Evolutionary conservation across 345 rosid genomes (phyloP), one percentile per base, ranked within the genome.

Genomic region (Cardamine chenopodiifolia): DNA sequence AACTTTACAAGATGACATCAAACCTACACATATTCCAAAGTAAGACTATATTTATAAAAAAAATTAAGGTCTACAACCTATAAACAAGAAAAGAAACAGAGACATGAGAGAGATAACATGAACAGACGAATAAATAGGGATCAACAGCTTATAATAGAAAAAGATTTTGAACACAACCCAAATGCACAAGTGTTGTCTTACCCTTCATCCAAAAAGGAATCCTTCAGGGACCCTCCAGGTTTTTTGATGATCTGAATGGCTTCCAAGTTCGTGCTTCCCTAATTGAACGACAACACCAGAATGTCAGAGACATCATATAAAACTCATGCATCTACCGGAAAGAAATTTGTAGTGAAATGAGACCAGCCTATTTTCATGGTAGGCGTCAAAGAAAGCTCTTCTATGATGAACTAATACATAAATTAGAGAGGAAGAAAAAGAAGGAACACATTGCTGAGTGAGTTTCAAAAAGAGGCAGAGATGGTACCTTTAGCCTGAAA

Each of bases 151-250:
- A 10, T 37, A 11, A 6, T 2, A 15, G 37, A 64, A 23, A 63
- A 8, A 70, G 18, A 31, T n/a, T 50, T 5, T 15, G 3, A 54
- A 22, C 44, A 63, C 70, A 7, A 11, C 22, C 18, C 11, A 53
- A 39, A 25, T 20, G 44, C n/a, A 52, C 5, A 72, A 40, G 58
- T 71, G 52, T 8, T 55, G 32, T 57, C 86, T 78, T 79, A 92
- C 99, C 99, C 99, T 86, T 95, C 99, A 89, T 95, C 99, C 73
- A 95, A 83, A 82, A 95, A 95, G 13, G 99, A 95, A 85, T 95
- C 99, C 70, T 37, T 89, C 20, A 92, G 84, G 28, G 97, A 90
- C 63, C 99, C 97, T 71, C 99, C 99, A 31, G 97, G 97, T 81
- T 95, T 95, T 88, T 92, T 95, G 79, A 95, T 92, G 66, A 94